Evolutionary conservation across 2,329 filamentous ascomycete species (phyloP).

Genomic region (Xylariaceae sp.): DNA sequence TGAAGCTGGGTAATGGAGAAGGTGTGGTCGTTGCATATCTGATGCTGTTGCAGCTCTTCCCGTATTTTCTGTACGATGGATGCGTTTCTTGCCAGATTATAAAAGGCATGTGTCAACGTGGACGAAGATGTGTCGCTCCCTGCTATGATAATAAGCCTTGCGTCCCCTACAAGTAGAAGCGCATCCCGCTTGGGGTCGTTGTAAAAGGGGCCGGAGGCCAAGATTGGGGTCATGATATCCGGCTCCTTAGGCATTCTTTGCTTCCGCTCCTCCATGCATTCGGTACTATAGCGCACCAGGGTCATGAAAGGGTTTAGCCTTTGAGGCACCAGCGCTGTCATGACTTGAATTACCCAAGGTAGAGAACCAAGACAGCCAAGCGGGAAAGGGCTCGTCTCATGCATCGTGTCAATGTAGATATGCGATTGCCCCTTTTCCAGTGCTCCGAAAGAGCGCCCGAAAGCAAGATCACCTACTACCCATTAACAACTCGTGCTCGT

Average conservation of each 20-base stretch:
- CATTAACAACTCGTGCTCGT: background rate
- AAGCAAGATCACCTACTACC: conserved; percentile 26
- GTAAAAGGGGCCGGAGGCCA: conserved; percentile 26
- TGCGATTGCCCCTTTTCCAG: conserved; percentile 23
- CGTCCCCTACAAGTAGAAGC: conserved; percentile 22
- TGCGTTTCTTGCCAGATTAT: conserved; percentile 17
- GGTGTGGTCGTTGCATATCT: conserved; percentile 19
- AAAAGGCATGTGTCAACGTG: conserved; percentile 23
- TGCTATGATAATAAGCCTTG: conserved; percentile 25
- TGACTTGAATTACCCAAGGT: conserved; percentile 28
- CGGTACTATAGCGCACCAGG: conserved; percentile 20
- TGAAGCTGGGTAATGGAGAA: conserved; percentile 20
- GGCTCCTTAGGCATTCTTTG: conserved; percentile 20
- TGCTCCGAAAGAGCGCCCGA: conserved; percentile 27
- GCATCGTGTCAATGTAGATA: conserved; percentile 28
- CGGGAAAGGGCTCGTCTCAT: conserved; percentile 21
- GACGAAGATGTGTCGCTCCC: conserved; percentile 27
- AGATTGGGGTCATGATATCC: conserved; percentile 27
- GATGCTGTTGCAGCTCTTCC: conserved; percentile 19
- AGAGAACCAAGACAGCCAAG: conserved; percentile 23
- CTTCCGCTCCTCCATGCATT: conserved; percentile 27
- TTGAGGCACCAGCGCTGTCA: conserved; percentile 17
- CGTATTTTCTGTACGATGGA: conserved; percentile 12
- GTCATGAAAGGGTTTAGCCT: conserved; percentile 27
- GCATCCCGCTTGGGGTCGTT: conserved; percentile 20